Evolutionary conservation across 257 asterid genomes (phyloP), one percentile per base, ranked within the genome.

Genomic region (Paraleonurus japonicus): DNA sequence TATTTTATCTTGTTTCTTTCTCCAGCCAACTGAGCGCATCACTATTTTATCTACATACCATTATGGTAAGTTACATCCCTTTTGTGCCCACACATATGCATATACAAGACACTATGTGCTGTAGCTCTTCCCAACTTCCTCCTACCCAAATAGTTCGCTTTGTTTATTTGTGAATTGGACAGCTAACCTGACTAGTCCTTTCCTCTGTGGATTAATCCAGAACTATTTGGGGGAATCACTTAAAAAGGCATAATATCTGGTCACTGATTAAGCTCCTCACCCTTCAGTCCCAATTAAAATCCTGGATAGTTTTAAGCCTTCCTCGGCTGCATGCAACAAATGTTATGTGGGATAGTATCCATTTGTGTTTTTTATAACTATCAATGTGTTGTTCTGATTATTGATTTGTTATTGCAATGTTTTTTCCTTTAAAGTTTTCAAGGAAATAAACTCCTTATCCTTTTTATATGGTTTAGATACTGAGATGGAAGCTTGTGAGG

Each of bases 21-120:
- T 83, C 67, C 95, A 89, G 99, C 99, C 99, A 55, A 94, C 81
- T 3, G 96, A 94, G 81, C 96, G 98, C 30, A 86, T 91, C 81
- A 84, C 92, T 74, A 91, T 94, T 58, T 83, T 85, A 13, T 94
- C 99, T 7, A 82, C 99, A 64, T 94, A 94, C 84, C 89, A 91
- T 79, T 94, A 91, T 72, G 99, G 97, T 92, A 81, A 81, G 96
- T 63, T 71, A 32, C 37, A 60, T 51, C 28, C 55, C 33, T 30
- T 22, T 17, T 67, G 26, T 43, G 54, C 37, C 24, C 17, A 35
- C 53, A 48, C 41, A 24, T 47, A 47, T 43, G 62, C 48, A 28
- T 43, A 13, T 43, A 6, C 71, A 58, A 12, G 9, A 22, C 58
- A 61, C 41, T 15, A 26, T 11, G 19, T 41, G 45, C 30, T 28